phyloP scores from a whole-genome alignment of 257 asterid species.

The Plantago major region DNA sequence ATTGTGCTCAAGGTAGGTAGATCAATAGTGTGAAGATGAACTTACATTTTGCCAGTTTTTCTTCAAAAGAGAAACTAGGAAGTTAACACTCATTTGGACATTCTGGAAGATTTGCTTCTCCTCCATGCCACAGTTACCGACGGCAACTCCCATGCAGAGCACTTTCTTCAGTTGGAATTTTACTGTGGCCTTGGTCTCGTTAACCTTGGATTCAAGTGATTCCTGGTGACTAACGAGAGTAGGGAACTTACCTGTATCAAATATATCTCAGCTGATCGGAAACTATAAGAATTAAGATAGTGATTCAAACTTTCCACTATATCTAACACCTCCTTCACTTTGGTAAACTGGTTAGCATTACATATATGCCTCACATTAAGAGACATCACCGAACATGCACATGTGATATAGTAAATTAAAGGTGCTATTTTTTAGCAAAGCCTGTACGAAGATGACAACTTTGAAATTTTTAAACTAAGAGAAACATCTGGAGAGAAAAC shows the following conservation, averaged over 20 bases:
- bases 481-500: too few species aligned
- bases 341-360: too few species aligned
- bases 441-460: too few species aligned
- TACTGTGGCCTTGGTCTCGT: constrained; percentile 47
- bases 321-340: not conserved
- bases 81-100: constrained; percentile 51
- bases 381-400: too few species aligned
- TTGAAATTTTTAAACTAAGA: too few species aligned
- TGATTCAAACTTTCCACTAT: not conserved
- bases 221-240: constrained; percentile 54
- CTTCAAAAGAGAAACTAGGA: constrained; percentile 46
- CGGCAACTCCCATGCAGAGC: constrained; percentile 58
- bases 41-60: constrained; percentile 56
- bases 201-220: constrained; percentile 48
- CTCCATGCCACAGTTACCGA: constrained; percentile 48
- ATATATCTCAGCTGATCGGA: not conserved
- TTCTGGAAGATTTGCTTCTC: constrained; percentile 53
- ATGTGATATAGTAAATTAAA: too few species aligned
- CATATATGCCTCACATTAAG: too few species aligned
- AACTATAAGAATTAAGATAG: too few species aligned
- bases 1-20: too few species aligned
- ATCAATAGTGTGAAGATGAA: too few species aligned
- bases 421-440: too few species aligned
- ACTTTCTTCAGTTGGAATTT: constrained; percentile 53
- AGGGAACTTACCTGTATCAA: constrained; percentile 47